phyloP scores from a whole-genome alignment of 2,329 filamentous ascomycete genomes.

The Hypoxylon rubiginosum region DNA sequence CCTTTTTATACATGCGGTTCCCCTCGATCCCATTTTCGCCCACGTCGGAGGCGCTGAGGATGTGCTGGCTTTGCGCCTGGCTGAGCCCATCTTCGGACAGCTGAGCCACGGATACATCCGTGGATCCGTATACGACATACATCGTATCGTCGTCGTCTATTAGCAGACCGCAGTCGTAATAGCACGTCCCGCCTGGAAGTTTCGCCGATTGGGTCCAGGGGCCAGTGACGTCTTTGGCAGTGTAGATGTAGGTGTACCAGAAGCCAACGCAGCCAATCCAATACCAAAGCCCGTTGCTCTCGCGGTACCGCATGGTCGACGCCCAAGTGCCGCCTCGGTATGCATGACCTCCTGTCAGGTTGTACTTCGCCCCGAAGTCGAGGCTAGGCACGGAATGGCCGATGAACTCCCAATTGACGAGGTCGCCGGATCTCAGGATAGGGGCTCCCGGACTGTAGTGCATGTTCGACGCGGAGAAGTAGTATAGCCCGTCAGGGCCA shows the following conservation, averaged over 20 bases:
- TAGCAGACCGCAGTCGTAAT: conserved; percentile 70
- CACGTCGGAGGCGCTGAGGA: conserved; percentile 58
- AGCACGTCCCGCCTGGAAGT: conserved; percentile 59
- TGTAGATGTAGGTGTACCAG: conserved; percentile 66
- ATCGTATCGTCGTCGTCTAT: conserved; percentile 71
- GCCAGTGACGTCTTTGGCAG: conserved; percentile 57
- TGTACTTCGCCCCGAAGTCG: conserved; percentile 63
- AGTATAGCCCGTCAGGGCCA: conserved; percentile 53
- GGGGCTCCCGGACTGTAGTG: conserved; percentile 70
- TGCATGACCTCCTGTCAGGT: conserved; percentile 59
- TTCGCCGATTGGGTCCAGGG: conserved; percentile 59
- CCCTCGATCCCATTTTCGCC: conserved; percentile 52
- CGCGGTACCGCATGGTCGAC: conserved; percentile 65
- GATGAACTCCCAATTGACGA: conserved; percentile 65
- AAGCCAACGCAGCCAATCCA: conserved; percentile 70
- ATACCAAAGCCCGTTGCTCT: conserved; percentile 64
- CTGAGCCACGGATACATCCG: conserved; percentile 63
- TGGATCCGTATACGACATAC: conserved; percentile 69
- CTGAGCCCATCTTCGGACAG: conserved; percentile 63
- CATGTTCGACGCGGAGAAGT: conserved; percentile 69
- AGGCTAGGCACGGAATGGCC: conserved; percentile 61
- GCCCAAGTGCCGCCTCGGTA: conserved; percentile 71
- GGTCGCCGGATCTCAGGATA: conserved; percentile 67
- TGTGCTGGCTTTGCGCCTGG: conserved; percentile 59
- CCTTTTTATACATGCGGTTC: conserved; percentile 68